A percentile compares a stretch with the other conserved stretches of the same genome.
Conservation (phyloP, 176 grass and related monocot genomes). For the Areca catechu region DNA sequence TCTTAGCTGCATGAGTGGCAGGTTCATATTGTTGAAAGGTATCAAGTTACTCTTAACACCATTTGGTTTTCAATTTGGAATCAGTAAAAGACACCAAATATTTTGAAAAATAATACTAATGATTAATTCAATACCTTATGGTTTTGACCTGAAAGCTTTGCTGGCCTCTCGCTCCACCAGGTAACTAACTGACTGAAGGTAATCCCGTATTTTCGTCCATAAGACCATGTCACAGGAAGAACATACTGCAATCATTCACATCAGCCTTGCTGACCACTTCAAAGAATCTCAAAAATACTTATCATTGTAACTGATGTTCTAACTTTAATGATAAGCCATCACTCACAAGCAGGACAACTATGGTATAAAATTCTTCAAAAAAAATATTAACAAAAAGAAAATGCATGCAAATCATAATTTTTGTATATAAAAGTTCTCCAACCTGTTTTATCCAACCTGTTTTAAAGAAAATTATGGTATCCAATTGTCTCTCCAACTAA, state of each 20-base stretch:
- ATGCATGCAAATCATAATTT: too few relatives aligned
- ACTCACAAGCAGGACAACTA: not conserved
- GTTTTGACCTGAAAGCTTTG: slow-evolving; percentile 69
- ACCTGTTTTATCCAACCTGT: too few relatives aligned
- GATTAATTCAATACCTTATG: slow-evolving; percentile 52
- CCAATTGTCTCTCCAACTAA: too few relatives aligned
- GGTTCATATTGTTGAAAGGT: too few relatives aligned
- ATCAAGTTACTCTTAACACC: too few relatives aligned
- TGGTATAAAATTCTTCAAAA: too few relatives aligned
- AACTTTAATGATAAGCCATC: not conserved
- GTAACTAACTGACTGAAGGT: slow-evolving; percentile 55
- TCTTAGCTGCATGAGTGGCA: too few relatives aligned
- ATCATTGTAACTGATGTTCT: not conserved
- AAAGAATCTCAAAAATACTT: not conserved
- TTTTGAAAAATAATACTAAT: slow-evolving; percentile 1
- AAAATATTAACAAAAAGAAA: too few relatives aligned
- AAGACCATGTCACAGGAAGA: slow-evolving; percentile 85
- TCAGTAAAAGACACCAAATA: not conserved
- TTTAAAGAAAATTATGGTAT: too few relatives aligned
- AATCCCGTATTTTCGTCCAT: slow-evolving; percentile 64
- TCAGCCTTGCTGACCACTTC: not conserved
- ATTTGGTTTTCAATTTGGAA: too few relatives aligned
- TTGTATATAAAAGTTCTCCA: too few relatives aligned
- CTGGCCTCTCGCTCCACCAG: slow-evolving; percentile 94
- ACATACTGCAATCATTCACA: slow-evolving; percentile 61